Base-by-base conservation (phyloP, 2,329 filamentous ascomycete species). In the Aspergillus udagawae region DNA sequence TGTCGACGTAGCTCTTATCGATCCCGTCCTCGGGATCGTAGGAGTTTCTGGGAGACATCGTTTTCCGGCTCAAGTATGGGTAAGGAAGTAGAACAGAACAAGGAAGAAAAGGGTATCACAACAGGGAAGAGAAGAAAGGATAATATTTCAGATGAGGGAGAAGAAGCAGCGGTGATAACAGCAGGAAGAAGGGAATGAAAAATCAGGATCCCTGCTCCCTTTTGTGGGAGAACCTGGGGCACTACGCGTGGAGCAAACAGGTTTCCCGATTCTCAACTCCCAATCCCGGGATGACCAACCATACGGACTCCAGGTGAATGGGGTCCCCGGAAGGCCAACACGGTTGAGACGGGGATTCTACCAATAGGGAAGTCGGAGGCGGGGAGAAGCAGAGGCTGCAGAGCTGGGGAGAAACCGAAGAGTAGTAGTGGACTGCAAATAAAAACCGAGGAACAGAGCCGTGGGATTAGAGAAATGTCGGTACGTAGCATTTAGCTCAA, bases 1-100 rank as follows among this genome's bases (percentile, higher is more conserved):
- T 69, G 35, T 67, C 62, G 41, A 61, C 53, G 49, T 60, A 52
- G 21, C 53, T 49, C 56, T 70, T 69, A 64, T 63, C 60, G 14
- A 65, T 27, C 53, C 61, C 60, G n/a, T 53, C 58, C 51, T 66
- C 61, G n/a, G 58, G n/a, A 38, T 62, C 63, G 28, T 58, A 44
- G 20, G 58, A 59, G 29, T 52, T 55, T 28, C 52, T 58, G 44
- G 59, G 57, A 55, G 63, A 62, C 65, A 66, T 66, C 12, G 25
- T 63, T 50, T 21, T 23, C 21, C 25, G 10, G 27, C n/a, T 35
- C 32, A 21, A 4, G 38, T 52, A 51, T 53, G n/a, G n/a, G 21
- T 17, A 29, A 29, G 5, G 17, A 28, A 38, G 29, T n/a, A 53
- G 27, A 28, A 20, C 32, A 17, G n/a, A 54, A 54, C 42, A 51